Evolutionary conservation across 2,329 filamentous ascomycete genomes (phyloP), one percentile per base, ranked within the genome.

Genomic region (Penicillium fuscoglaucum): DNA sequence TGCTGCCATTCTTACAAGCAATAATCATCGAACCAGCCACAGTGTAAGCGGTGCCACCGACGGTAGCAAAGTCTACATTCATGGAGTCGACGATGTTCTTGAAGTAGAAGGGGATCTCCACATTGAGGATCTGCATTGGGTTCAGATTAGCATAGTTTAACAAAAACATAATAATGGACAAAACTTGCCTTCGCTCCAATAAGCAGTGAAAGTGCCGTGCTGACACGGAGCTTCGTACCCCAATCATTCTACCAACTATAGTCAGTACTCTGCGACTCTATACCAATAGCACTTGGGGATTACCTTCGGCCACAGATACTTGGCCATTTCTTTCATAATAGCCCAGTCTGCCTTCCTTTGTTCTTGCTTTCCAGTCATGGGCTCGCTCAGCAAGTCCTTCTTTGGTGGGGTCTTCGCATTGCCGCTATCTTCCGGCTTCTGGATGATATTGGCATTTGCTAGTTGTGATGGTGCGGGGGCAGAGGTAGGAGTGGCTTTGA

Each of bases 81-180:
- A 99, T 96, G 21, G 91, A 87, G 75, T 99, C 96, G 43, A 99
- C 91, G 64, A 99, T 98, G 75, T 81, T 93, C 82, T 98, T 98
- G 82, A 99, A 99, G 81, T 97, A 99, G 74, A 99, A 99, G 0
- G 95, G 95, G 47, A 99, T 91, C 79, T 99, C 92, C 17, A 99
- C 95, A 75, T 98, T 99, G 70, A 99, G 82, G 49, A 96, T 75
- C 83, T 68, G 49, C n/a, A 48, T 82, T 72, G 35, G 58, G 40
- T 35, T 54, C 57, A 44, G 52, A 60, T 70, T 49, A 69, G 63
- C 56, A 28, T 47, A 31, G 37, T 15, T 9, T 44, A 13, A 37
- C 13, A n/a, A n/a, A 39, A 6, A 21, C 19, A 8, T 2, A 43
- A 7, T 12, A 7, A 21, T 17, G 17, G 10, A 44, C 2, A n/a